Percentiles rank a stretch among this genome's conserved stretches.
Conservation (phyloP, 2,329 filamentous ascomycete genomes). For the Leptographium procerum region DNA sequence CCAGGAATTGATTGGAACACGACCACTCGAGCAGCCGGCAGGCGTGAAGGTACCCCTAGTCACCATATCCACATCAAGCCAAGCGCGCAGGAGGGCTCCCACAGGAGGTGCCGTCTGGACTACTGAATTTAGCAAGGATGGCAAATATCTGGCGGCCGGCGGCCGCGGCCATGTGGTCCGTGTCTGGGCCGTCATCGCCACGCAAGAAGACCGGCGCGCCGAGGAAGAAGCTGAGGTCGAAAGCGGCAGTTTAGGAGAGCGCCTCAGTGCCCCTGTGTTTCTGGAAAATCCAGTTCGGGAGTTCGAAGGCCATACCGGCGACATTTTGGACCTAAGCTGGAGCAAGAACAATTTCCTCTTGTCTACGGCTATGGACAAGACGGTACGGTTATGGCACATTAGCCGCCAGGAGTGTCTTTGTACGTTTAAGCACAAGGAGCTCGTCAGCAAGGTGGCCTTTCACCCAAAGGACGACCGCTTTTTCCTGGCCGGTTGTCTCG, state of each 20-base stretch:
- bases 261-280: constrained; percentile 84
- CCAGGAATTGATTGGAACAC: constrained; percentile 67
- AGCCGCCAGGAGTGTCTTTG: constrained; percentile 77
- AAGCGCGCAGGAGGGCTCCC: constrained; percentile 27
- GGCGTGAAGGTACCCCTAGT: constrained; percentile 16
- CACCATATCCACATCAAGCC: constrained; percentile 18
- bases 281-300: constrained; percentile 65
- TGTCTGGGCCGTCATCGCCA: constrained; percentile 81
- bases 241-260: constrained; percentile 41
- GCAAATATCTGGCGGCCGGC: constrained; percentile 80
- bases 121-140: constrained; percentile 84
- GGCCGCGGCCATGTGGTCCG: constrained; percentile 79
- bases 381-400: constrained; percentile 86
- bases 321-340: constrained; percentile 88
- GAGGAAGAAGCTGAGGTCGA: constrained; percentile 59
- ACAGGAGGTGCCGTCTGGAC: constrained; percentile 73
- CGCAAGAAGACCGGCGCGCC: constrained; percentile 61
- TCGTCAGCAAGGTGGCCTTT: constrained; percentile 89
- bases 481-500: constrained; percentile 86
- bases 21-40: constrained; percentile 20
- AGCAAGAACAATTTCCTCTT: constrained; percentile 98
- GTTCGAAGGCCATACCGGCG: constrained; percentile 72
- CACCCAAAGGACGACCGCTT: constrained; percentile 93
- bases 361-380: constrained; percentile 97
- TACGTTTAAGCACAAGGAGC: constrained; percentile 88